A percentile compares a stretch with the other conserved stretches of the same genome.
Evolutionary conservation across 192 early-diverging fungal genomes (phyloP).

Genomic region (Coemansia sp.): DNA sequence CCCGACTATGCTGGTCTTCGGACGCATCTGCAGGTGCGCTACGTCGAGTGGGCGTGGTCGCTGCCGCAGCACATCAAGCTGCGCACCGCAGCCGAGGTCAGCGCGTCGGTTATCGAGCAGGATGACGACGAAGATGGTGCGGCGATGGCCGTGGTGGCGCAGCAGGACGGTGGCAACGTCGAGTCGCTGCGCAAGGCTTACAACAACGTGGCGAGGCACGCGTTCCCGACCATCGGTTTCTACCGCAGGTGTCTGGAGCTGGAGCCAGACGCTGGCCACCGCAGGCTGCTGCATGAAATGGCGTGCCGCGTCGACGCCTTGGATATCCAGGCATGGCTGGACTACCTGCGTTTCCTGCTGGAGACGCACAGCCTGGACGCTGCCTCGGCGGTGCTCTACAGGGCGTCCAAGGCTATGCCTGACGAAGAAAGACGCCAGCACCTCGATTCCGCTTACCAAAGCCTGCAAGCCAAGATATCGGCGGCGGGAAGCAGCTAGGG

Average conservation of each 20-base stretch:
- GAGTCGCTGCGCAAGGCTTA: conserved; percentile 55
- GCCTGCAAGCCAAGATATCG: not conserved
- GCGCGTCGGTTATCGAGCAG: conserved; percentile 14
- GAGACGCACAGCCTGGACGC: conserved; percentile 12
- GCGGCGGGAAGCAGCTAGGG: no score
- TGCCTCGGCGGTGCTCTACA: conserved; percentile 31
- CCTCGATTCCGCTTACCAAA: conserved; percentile 24
- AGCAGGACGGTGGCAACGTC: conserved; percentile 18
- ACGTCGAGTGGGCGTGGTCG: conserved; percentile 57
- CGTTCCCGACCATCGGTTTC: conserved; percentile 62
- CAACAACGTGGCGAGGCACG: conserved; percentile 50
- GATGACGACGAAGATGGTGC: conserved; percentile 11
- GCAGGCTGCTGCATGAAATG: conserved; percentile 29
- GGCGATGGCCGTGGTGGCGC: not conserved
- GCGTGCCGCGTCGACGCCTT: conserved; percentile 34
- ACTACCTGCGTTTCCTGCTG: conserved; percentile 29
- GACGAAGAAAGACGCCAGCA: not conserved
- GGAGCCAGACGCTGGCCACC: conserved; percentile 46
- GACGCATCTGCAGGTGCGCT: conserved; percentile 54
- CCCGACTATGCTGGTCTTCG: conserved; percentile 52
- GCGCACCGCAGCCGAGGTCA: conserved; percentile 6
- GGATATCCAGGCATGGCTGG: conserved; percentile 15
- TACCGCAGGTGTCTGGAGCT: conserved; percentile 61
- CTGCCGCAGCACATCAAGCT: conserved; percentile 16
- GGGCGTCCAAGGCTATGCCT: conserved; percentile 28